Percentiles rank a stretch among this genome's conserved stretches.
Evolutionary conservation across 73 alveolate genomes (phyloP).

Genomic region (Symbiodinium pilosum): DNA sequence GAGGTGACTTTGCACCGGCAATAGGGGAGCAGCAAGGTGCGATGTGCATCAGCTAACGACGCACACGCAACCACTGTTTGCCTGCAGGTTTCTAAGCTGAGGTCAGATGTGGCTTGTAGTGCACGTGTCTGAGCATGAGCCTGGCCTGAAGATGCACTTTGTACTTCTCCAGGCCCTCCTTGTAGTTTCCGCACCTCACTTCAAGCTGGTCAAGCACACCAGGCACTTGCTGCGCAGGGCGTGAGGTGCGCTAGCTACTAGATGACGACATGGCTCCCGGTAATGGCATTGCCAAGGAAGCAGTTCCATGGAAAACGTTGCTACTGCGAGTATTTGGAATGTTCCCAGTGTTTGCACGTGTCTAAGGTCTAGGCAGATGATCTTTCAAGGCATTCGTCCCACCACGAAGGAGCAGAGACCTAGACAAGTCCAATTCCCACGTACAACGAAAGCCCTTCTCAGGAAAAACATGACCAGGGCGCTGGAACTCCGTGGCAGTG

Average conservation of each 20-base stretch:
- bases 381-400: constrained; percentile 57
- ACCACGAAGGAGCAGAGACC: constrained; percentile 68
- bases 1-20: background rate
- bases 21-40: background rate
- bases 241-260: too few species aligned
- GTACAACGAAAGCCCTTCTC: background rate
- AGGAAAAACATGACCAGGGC: background rate
- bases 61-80: background rate
- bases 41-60: background rate
- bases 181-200: constrained; percentile 25
- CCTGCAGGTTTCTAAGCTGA: background rate
- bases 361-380: background rate
- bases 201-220: too few species aligned
- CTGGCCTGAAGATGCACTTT: constrained; percentile 36
- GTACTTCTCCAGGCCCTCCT: constrained; percentile 66
- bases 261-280: too few species aligned
- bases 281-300: background rate
- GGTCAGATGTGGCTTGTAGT: background rate
- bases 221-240: too few species aligned
- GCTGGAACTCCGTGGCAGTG: constrained; percentile 52
- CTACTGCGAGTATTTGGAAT: too few species aligned
- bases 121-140: background rate
- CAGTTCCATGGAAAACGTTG: too few species aligned
- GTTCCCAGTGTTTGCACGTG: too few species aligned
- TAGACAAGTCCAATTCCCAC: background rate